phyloP scores from a whole-genome alignment of 768 basidiomycete species.

The Lyophyllum semitale region DNA sequence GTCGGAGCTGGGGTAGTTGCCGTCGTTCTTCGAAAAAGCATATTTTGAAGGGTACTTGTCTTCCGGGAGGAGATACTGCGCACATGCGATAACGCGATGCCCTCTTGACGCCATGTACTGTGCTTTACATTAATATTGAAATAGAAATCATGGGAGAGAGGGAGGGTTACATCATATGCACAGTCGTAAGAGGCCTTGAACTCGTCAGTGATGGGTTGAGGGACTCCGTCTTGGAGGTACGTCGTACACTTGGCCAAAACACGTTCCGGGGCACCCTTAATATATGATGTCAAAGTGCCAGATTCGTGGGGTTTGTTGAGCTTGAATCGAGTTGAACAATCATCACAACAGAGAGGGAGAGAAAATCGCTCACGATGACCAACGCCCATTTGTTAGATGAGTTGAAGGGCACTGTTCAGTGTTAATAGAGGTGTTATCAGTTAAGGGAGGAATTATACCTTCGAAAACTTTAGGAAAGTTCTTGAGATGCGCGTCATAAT shows the following conservation, averaged over 20 bases:
- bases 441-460: slow-evolving; percentile 23
- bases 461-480: slow-evolving; percentile 64
- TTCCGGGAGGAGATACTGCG: slow-evolving; percentile 55
- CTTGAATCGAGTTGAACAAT: slow-evolving; percentile 27
- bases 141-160: not conserved
- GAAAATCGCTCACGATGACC: slow-evolving; percentile 50
- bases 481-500: slow-evolving; percentile 57
- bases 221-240: slow-evolving; percentile 53
- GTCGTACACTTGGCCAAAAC: slow-evolving; percentile 65
- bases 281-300: slow-evolving; percentile 54
- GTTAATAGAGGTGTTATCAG: not conserved
- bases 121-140: not conserved
- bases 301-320: slow-evolving; percentile 53
- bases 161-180: slow-evolving; percentile 55
- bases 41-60: slow-evolving; percentile 47
- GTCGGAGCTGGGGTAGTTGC: slow-evolving; percentile 51
- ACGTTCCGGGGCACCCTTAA: slow-evolving; percentile 74
- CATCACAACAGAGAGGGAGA: slow-evolving; percentile 1
- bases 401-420: slow-evolving; percentile 60
- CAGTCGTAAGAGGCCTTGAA: slow-evolving; percentile 56
- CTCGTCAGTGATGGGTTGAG: slow-evolving; percentile 52
- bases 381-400: slow-evolving; percentile 76
- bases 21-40: slow-evolving; percentile 56
- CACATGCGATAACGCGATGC: slow-evolving; percentile 75
- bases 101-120: slow-evolving; percentile 80